Evolutionary conservation across 2,329 filamentous ascomycete species (phyloP), one percentile per base, ranked within the genome.

Genomic region (Phialocephala subalpina): DNA sequence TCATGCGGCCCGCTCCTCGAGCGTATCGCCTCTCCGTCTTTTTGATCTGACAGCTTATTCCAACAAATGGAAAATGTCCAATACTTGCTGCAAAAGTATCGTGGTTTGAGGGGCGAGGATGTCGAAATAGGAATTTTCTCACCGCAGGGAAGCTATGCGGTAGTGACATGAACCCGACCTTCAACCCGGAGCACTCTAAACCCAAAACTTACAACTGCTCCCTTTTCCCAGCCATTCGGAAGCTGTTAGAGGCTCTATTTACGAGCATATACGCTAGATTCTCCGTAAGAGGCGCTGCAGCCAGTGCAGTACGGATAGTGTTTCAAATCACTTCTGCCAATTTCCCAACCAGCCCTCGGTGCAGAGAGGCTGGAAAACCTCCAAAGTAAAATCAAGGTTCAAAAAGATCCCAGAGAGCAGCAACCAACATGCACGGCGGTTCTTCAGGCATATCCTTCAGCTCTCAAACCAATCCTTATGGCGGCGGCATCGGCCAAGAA

Each of bases 1-100:
- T 55, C n/a, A 55, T 61, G 59, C 59, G 45, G 47, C 47, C 59
- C 59, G 59, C 59, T 38, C 59, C 59, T 25, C 29, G 47, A 40
- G 59, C 59, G 59, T 61, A 61, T 61, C 59, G 59, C 59, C 18
- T 25, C 20, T 49, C 18, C 22, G 11, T 11, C 38, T 14, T 42
- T 42, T 27, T 9, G 12, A n/a, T 49, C 18, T 49, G 45, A 49
- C 45, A 42, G 38, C 38, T n/a, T 11, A 22, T n/a, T 12, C 18
- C 11, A 11, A 45, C 47, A 18, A 33, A 33, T 33, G 3, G 1
- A 29, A 53, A 53, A 33, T 11, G 29, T 53, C 49, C 49, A 53
- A 53, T 22, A 33, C 3, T n/a, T 5, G 27, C 2, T 22, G 11
- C n/a, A 49, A 49, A 12, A 9, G 20, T 11, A 22, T 25, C 45